These are phyloP conservation scores for Suillus variegatus DNA, from an alignment of 768 basidiomycete genomes.

Conservation along the genomic window DNA sequence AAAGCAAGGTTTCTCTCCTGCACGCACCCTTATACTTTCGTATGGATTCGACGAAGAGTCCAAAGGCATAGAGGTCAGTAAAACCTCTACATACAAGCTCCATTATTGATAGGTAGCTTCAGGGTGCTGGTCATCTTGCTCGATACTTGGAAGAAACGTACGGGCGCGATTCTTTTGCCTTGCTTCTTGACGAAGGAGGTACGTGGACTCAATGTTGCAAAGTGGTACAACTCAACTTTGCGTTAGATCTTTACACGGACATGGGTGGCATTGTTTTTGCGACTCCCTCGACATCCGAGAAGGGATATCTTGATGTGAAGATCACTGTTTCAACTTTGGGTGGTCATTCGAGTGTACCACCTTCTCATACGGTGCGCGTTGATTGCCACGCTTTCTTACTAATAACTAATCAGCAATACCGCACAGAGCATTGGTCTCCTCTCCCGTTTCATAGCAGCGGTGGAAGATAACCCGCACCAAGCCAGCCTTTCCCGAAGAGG, in stretches of 20 bases:
- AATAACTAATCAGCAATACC: not conserved
- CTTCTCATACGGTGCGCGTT: slow-evolving; percentile 63
- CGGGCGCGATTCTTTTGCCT: slow-evolving; percentile 66
- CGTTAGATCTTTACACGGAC: slow-evolving; percentile 3
- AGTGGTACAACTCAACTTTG: not conserved
- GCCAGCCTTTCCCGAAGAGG: slow-evolving; percentile 42
- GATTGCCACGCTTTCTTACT: not conserved
- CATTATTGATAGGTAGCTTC: slow-evolving; percentile 1
- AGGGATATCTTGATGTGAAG: slow-evolving; percentile 63
- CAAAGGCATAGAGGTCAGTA: slow-evolving; percentile 43
- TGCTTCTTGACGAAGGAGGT: slow-evolving; percentile 88
- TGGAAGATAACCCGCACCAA: slow-evolving; percentile 62
- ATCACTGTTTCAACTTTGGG: slow-evolving; percentile 66
- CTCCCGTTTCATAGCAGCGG: slow-evolving; percentile 58
- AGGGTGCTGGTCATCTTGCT: slow-evolving; percentile 55
- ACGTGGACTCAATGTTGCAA: slow-evolving; percentile 16
- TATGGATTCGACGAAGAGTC: slow-evolving; percentile 60
- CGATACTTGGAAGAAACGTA: slow-evolving; percentile 54
- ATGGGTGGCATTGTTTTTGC: slow-evolving; percentile 42
- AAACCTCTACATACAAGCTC: not conserved
- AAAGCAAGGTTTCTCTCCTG: slow-evolving; percentile 45
- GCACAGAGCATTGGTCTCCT: slow-evolving; percentile 74
- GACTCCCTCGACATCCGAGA: slow-evolving; percentile 64
- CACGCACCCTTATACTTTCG: slow-evolving; percentile 40
- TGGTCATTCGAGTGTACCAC: slow-evolving; percentile 83